phyloP scores from a whole-genome alignment of 352 stramenopile species.

The Phytophthora fragariae region DNA sequence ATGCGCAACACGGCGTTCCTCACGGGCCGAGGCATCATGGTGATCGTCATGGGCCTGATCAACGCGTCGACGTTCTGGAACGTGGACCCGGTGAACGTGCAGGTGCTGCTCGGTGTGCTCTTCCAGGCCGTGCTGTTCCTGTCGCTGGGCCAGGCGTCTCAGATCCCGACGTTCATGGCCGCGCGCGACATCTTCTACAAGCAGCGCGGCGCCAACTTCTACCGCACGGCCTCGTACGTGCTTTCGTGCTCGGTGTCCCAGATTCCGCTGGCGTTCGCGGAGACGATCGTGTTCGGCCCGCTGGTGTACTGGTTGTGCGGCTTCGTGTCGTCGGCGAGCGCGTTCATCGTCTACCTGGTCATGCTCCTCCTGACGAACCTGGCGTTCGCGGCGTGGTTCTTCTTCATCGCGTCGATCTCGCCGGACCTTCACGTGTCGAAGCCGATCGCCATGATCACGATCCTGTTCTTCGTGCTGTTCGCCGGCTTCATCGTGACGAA shows the following conservation, averaged over 20 bases:
- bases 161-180: slow-evolving; percentile 73
- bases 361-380: slow-evolving; percentile 50
- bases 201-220: slow-evolving; percentile 78
- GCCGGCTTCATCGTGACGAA: slow-evolving; percentile 51
- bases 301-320: slow-evolving; percentile 83
- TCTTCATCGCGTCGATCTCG: slow-evolving; percentile 37
- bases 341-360: slow-evolving; percentile 48
- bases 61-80: slow-evolving; percentile 50
- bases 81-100: slow-evolving; percentile 34
- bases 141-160: slow-evolving; percentile 64
- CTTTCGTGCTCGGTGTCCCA: slow-evolving; percentile 60
- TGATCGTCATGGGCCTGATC: slow-evolving; percentile 36
- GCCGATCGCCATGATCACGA: slow-evolving; percentile 41
- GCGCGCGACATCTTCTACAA: slow-evolving; percentile 75
- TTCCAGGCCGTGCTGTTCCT: slow-evolving; percentile 80
- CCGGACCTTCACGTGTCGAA: slow-evolving; percentile 39
- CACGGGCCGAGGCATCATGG: slow-evolving; percentile 37
- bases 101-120: slow-evolving; percentile 66
- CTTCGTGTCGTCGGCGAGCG: slow-evolving; percentile 19
- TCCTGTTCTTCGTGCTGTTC: slow-evolving; percentile 49
- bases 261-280: slow-evolving; percentile 57
- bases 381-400: slow-evolving; percentile 46
- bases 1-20: slow-evolving; percentile 47
- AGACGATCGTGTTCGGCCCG: slow-evolving; percentile 72
- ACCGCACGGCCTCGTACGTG: slow-evolving; percentile 60